Percentiles rank a stretch among this genome's conserved stretches.
phyloP scores from a whole-genome alignment of 495 filamentous ascomycete species.

The Penicillium manginii region DNA sequence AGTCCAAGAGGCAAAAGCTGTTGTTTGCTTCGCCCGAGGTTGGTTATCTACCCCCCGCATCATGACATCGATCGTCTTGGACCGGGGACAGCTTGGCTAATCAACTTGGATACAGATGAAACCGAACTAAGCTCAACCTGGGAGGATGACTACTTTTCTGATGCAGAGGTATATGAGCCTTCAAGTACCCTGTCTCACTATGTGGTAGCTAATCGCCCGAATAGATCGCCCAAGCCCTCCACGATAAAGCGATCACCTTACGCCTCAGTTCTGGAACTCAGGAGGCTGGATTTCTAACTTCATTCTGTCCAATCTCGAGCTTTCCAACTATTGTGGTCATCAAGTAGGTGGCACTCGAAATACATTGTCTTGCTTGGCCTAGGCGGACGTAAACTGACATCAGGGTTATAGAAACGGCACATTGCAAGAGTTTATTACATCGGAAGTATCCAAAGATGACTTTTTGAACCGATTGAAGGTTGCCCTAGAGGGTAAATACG shows the following conservation, averaged over 20 bases:
- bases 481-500: conserved; percentile 33
- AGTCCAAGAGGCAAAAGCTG: conserved; percentile 64
- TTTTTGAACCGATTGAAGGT: conserved; percentile 54
- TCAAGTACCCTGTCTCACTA: neutral
- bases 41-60: conserved; percentile 50
- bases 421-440: conserved; percentile 66
- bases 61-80: conserved; percentile 8
- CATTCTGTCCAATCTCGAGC: conserved; percentile 74
- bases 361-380: neutral
- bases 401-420: conserved; percentile 55
- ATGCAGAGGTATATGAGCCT: conserved; percentile 53
- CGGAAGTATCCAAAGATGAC: conserved; percentile 60
- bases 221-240: conserved; percentile 53
- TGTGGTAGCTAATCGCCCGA: conserved; percentile 8
- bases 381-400: neutral
- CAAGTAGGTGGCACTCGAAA: conserved; percentile 50
- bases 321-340: conserved; percentile 80
- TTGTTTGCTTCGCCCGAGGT: conserved; percentile 74
- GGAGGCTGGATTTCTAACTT: conserved; percentile 79
- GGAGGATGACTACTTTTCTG: conserved; percentile 74
- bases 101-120: conserved; percentile 54
- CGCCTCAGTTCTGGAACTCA: conserved; percentile 69
- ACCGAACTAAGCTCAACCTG: conserved; percentile 67
- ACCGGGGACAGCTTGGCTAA: conserved; percentile 19
- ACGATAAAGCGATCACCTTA: conserved; percentile 64